Evolutionary conservation across 2,329 filamentous ascomycete species (phyloP).

Genomic region (Penicillium thymicola): DNA sequence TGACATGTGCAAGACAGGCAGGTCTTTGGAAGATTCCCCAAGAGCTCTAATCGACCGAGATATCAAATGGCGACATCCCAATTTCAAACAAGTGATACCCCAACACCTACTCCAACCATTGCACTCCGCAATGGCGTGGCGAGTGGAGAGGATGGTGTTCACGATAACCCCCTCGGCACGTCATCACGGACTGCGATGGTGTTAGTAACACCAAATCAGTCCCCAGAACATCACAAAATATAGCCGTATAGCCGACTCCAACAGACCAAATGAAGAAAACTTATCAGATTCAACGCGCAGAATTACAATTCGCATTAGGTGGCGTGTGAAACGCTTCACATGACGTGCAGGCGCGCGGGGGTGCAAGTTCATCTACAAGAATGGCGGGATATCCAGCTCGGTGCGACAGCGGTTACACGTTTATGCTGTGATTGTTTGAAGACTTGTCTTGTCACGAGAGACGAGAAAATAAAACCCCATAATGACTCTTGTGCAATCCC

Average conservation of each 20-base stretch:
- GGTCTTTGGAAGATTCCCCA: neutral
- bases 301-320: slow-evolving; percentile 1
- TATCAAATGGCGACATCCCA: neutral
- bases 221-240: neutral
- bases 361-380: slow-evolving; percentile 5
- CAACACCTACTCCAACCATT: neutral
- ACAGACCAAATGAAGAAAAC: neutral
- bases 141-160: slow-evolving; percentile 17
- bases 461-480: neutral
- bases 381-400: neutral
- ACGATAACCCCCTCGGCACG: slow-evolving; percentile 16
- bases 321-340: slow-evolving; percentile 15
- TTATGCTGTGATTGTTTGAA: neutral
- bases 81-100: neutral
- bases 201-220: slow-evolving; percentile 19
- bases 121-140: slow-evolving; percentile 16
- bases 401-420: neutral
- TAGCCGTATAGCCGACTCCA: neutral
- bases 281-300: neutral
- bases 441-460: neutral
- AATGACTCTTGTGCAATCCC: slow-evolving; percentile 18
- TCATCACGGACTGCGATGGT: slow-evolving; percentile 21
- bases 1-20: neutral
- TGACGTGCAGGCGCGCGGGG: slow-evolving; percentile 17
- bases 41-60: neutral